Percentiles rank a stretch among this genome's conserved stretches.
These are phyloP conservation scores for Roridomyces roridus DNA, from an alignment of 768 basidiomycete genomes.

Conservation along the genomic window DNA sequence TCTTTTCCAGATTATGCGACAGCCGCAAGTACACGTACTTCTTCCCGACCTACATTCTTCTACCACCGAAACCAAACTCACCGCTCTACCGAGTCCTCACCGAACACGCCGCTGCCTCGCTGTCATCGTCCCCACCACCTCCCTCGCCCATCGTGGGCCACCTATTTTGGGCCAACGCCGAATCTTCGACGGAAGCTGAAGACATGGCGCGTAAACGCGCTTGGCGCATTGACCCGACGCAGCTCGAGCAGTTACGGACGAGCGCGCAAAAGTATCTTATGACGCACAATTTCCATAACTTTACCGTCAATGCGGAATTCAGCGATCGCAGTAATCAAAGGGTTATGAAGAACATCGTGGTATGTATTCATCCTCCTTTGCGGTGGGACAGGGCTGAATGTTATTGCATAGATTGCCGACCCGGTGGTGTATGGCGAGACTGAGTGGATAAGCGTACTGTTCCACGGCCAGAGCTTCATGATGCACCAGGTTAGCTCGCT, in stretches of 20 bases:
- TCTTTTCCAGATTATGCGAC: constrained; percentile 74
- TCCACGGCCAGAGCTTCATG: constrained; percentile 99
- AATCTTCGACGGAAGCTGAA: constrained; percentile 52
- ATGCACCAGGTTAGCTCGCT: constrained; percentile 84
- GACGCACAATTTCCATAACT: constrained; percentile 98
- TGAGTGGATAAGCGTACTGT: constrained; percentile 93
- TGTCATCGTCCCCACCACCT: constrained; percentile 31
- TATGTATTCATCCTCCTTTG: constrained; percentile 31
- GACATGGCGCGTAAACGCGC: constrained; percentile 70
- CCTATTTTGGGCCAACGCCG: constrained; percentile 66
- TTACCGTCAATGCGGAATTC: constrained; percentile 89
- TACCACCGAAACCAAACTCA: constrained; percentile 86
- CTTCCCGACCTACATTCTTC: constrained; percentile 90
- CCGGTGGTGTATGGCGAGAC: constrained; percentile 90
- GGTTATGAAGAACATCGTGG: constrained; percentile 90
- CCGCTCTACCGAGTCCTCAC: constrained; percentile 56
- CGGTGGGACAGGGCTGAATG: neutral
- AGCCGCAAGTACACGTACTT: constrained; percentile 98
- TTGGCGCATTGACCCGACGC: constrained; percentile 67
- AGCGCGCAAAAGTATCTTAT: constrained; percentile 75
- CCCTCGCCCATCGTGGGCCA: constrained; percentile 36
- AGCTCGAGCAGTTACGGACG: constrained; percentile 61
- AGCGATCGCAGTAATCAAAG: constrained; percentile 82
- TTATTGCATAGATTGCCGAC: constrained; percentile 64
- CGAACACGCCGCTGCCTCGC: constrained; percentile 37